Conservation (phyloP, 768 basidiomycete species). For the Daedalea quercina region DNA sequence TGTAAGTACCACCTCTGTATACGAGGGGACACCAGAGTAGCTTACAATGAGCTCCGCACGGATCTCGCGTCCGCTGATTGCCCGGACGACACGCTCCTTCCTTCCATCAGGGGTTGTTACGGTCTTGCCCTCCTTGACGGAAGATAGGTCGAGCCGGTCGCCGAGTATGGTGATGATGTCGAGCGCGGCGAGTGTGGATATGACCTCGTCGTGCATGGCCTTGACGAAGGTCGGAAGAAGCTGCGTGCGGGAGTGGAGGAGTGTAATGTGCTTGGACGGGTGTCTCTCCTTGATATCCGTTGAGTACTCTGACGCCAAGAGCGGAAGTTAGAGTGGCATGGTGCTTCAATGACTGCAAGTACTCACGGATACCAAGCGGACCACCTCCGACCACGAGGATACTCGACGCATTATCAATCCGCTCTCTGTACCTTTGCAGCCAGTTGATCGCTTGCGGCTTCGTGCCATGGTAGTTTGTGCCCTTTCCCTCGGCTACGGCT, state of each 20-base stretch:
- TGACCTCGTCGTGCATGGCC: slow-evolving; percentile 38
- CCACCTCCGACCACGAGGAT: slow-evolving; percentile 69
- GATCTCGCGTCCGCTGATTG: slow-evolving; percentile 43
- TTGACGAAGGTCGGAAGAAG: slow-evolving; percentile 49
- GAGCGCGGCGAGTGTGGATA: slow-evolving; percentile 18
- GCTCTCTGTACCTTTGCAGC: slow-evolving; percentile 42
- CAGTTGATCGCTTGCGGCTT: slow-evolving; percentile 45
- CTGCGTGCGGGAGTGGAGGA: slow-evolving; percentile 50
- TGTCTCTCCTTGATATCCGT: slow-evolving; percentile 53
- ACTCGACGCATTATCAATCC: slow-evolving; percentile 38
- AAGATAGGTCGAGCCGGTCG: slow-evolving; percentile 43
- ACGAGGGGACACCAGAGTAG: neutral
- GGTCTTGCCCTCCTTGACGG: slow-evolving; percentile 12
- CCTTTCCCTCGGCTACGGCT: slow-evolving; percentile 5
- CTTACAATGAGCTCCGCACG: slow-evolving; percentile 47
- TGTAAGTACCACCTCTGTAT: neutral
- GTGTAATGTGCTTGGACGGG: slow-evolving; percentile 46
- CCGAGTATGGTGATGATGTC: slow-evolving; percentile 44
- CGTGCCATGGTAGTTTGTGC: slow-evolving; percentile 24
- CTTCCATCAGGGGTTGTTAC: slow-evolving; percentile 8
- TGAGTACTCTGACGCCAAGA: slow-evolving; percentile 44
- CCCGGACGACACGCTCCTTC: slow-evolving; percentile 30
- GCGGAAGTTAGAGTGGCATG: neutral
- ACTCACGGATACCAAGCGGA: slow-evolving; percentile 63
- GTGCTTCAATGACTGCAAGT: slow-evolving; percentile 5